These are phyloP conservation scores for Plasmopara viticola DNA, from an alignment of 352 stramenopile species.

Conservation along the genomic window DNA sequence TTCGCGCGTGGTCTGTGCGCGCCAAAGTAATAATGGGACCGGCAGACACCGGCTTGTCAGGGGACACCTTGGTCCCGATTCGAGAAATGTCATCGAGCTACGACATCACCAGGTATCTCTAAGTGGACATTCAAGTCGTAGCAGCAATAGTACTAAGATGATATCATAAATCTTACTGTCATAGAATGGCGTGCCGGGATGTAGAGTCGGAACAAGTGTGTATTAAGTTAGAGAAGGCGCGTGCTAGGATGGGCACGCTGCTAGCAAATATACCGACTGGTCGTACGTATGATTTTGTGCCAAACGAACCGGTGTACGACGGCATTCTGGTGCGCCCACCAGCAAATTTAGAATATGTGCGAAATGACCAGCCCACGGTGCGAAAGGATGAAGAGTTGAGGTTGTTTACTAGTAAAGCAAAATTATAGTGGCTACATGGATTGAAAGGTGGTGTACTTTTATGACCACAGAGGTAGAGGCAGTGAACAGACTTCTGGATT, in stretches of 20 bases:
- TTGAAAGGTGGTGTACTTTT: neutral
- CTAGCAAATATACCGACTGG: conserved; percentile 37
- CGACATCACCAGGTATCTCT: no score
- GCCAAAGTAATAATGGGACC: conserved; percentile 17
- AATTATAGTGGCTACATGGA: conserved; percentile 2
- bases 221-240: conserved; percentile 38
- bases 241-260: conserved; percentile 22
- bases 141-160: no score
- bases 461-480: conserved; percentile 5
- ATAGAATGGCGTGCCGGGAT: conserved; percentile 3
- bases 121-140: no score
- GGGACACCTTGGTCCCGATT: neutral
- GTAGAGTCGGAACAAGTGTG: conserved; percentile 31
- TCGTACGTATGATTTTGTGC: conserved; percentile 46
- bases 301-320: conserved; percentile 38
- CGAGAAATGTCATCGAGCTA: neutral
- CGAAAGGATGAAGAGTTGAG: conserved; percentile 6
- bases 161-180: neutral
- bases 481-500: neutral
- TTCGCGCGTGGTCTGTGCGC: conserved; percentile 9
- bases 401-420: conserved; percentile 11
- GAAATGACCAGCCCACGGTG: conserved; percentile 1
- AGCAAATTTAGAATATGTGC: conserved; percentile 2
- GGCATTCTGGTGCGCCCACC: conserved; percentile 30
- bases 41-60: conserved; percentile 1